Percentiles rank a stretch among this genome's conserved stretches.
phyloP scores from a whole-genome alignment of 768 basidiomycete species.

The Leccinum boreale region DNA sequence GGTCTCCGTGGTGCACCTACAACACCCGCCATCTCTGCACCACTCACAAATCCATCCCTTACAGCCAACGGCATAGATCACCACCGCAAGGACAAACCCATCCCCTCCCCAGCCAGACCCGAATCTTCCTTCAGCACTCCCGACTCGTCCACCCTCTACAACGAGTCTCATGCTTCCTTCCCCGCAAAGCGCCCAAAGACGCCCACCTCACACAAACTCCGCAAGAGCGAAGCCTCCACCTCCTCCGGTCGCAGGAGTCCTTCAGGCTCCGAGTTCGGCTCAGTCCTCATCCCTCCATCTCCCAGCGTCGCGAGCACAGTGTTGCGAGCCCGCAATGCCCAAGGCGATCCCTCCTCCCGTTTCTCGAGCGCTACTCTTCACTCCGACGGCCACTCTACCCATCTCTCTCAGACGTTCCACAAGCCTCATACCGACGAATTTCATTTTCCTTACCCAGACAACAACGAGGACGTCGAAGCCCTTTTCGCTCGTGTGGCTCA shows the following conservation, averaged over 20 bases:
- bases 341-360: slow-evolving; percentile 59
- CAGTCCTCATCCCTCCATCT: slow-evolving; percentile 35
- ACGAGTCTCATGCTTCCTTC: slow-evolving; percentile 42
- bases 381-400: slow-evolving; percentile 45
- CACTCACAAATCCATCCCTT: slow-evolving; percentile 79
- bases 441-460: slow-evolving; percentile 71
- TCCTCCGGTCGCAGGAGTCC: slow-evolving; percentile 50
- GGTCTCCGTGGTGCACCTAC: slow-evolving; percentile 41
- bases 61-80: slow-evolving; percentile 67
- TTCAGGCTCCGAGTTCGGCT: slow-evolving; percentile 51
- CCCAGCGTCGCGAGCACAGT: slow-evolving; percentile 32
- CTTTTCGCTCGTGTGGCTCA: slow-evolving; percentile 77
- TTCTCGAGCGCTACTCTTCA: slow-evolving; percentile 43
- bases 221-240: slow-evolving; percentile 55
- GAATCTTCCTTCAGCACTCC: slow-evolving; percentile 52
- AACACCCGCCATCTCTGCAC: slow-evolving; percentile 61
- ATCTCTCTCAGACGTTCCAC: slow-evolving; percentile 52
- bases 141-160: slow-evolving; percentile 59
- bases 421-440: slow-evolving; percentile 58
- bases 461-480: slow-evolving; percentile 72
- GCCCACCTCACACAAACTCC: slow-evolving; percentile 33
- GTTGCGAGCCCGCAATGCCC: slow-evolving; percentile 51
- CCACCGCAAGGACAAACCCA: slow-evolving; percentile 50
- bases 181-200: slow-evolving; percentile 37
- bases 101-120: slow-evolving; percentile 35